Conservation (phyloP, 805 yeast species). For the Ogataea parapolymorpha region DNA sequence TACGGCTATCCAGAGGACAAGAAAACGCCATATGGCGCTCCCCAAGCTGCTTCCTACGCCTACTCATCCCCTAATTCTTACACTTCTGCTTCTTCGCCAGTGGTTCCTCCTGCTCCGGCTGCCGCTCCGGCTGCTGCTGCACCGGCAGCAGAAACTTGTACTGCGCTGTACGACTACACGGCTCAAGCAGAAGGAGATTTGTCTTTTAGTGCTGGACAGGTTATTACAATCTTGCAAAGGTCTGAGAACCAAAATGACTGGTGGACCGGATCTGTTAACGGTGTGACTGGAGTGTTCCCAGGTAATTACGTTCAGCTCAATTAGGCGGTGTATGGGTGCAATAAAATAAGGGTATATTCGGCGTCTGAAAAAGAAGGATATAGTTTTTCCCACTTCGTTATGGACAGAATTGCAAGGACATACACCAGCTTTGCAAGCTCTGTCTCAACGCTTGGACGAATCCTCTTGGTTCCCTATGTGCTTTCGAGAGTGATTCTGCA, state of each 20-base stretch:
- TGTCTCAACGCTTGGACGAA: slow-evolving; percentile 24
- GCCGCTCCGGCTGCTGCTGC: not conserved
- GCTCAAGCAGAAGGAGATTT: slow-evolving; percentile 95
- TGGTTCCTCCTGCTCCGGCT: slow-evolving; percentile 21
- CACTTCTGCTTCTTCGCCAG: slow-evolving; percentile 35
- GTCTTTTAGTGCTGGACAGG: slow-evolving; percentile 81
- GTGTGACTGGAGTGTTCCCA: slow-evolving; percentile 89
- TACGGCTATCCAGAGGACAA: slow-evolving; percentile 25
- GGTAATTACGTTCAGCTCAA: slow-evolving; percentile 90
- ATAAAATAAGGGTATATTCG: not conserved
- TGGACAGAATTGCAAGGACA: slow-evolving; percentile 8
- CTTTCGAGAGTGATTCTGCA: slow-evolving; percentile 22
- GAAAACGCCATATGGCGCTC: slow-evolving; percentile 25
- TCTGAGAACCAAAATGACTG: slow-evolving; percentile 87
- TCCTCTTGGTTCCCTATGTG: slow-evolving; percentile 24
- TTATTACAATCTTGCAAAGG: slow-evolving; percentile 77
- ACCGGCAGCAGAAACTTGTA: slow-evolving; percentile 52
- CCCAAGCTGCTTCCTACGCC: slow-evolving; percentile 24
- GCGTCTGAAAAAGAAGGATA: slow-evolving; percentile 5
- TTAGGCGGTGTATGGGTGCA: slow-evolving; percentile 14
- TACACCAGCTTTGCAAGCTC: slow-evolving; percentile 1
- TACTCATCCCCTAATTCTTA: slow-evolving; percentile 26
- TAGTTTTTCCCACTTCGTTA: slow-evolving; percentile 10
- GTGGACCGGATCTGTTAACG: slow-evolving; percentile 94
- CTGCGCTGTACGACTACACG: slow-evolving; percentile 86